phyloP scores from a whole-genome alignment of 371 early-diverging fungal species.

The Actinomucor elegans region DNA sequence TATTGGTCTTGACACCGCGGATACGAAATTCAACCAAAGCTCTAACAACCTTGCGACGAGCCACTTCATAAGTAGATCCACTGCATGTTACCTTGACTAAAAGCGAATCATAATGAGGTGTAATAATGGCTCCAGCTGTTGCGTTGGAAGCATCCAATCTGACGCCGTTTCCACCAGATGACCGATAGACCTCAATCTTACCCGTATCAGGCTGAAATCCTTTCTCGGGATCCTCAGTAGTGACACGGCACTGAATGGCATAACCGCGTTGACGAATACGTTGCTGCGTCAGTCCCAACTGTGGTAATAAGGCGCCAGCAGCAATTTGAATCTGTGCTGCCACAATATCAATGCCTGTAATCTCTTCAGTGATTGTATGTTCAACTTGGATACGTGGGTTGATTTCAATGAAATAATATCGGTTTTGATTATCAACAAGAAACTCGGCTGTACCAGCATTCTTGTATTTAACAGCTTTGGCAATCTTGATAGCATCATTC shows the following conservation, averaged over 20 bases:
- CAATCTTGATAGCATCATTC: slow-evolving; percentile 89
- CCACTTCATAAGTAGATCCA: slow-evolving; percentile 83
- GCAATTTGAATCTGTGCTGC: slow-evolving; percentile 93
- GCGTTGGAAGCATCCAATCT: slow-evolving; percentile 91
- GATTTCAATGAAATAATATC: slow-evolving; percentile 96
- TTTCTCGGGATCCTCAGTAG: slow-evolving; percentile 89
- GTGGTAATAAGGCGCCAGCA: slow-evolving; percentile 78
- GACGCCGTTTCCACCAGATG: slow-evolving; percentile 88
- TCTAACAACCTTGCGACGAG: slow-evolving; percentile 84
- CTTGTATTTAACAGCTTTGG: slow-evolving; percentile 86
- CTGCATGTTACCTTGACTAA: slow-evolving; percentile 92
- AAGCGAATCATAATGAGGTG: slow-evolving; percentile 95
- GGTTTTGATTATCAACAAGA: slow-evolving; percentile 84
- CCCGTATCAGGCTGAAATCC: slow-evolving; percentile 96
- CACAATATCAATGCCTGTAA: slow-evolving; percentile 93
- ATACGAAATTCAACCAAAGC: slow-evolving; percentile 93
- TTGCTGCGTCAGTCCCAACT: slow-evolving; percentile 83
- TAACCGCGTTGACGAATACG: slow-evolving; percentile 77
- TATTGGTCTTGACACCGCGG: slow-evolving; percentile 96
- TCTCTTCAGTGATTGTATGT: slow-evolving; percentile 93
- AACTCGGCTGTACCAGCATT: slow-evolving; percentile 98
- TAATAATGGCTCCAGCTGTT: slow-evolving; percentile 89
- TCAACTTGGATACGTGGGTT: slow-evolving; percentile 95
- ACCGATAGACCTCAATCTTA: slow-evolving; percentile 88
- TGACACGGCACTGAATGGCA: slow-evolving; percentile 95